Percentiles rank a stretch among this genome's conserved stretches.
phyloP scores from a whole-genome alignment of 2,329 filamentous ascomycete species.

The Graphilbum fragrans region DNA sequence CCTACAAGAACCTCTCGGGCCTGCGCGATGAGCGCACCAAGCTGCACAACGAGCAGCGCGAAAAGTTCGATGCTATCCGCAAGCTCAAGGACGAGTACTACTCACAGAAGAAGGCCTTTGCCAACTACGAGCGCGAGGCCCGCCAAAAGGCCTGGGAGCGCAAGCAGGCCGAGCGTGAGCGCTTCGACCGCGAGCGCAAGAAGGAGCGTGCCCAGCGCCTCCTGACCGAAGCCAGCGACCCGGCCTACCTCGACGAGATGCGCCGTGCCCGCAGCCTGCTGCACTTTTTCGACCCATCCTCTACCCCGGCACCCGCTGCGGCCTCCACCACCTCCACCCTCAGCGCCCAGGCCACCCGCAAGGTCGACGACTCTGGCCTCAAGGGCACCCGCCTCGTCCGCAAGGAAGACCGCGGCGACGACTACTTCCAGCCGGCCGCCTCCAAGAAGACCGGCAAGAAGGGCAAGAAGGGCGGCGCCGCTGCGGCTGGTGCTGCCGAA shows the following conservation, averaged over 20 bases:
- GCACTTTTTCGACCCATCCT: conserved; percentile 75
- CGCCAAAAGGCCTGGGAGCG: conserved; percentile 66
- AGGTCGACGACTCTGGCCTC: conserved; percentile 69
- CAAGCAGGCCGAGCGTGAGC: conserved; percentile 68
- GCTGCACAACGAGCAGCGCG: conserved; percentile 74
- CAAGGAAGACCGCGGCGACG: conserved; percentile 82
- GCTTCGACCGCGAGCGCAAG: conserved; percentile 57
- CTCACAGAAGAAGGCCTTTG: conserved; percentile 67
- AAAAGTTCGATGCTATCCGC: conserved; percentile 70
- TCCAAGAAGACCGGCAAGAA: conserved; percentile 72
- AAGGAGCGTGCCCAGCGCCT: conserved; percentile 65
- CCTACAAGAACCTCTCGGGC: conserved; percentile 74
- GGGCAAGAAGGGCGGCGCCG: conserved; percentile 57
- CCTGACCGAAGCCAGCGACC: conserved; percentile 71
- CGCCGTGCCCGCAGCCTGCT: conserved; percentile 78
- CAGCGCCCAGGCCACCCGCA: conserved; percentile 67
- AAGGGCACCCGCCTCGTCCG: conserved; percentile 75
- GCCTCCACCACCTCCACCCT: conserved; percentile 61
- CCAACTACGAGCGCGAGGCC: conserved; percentile 72
- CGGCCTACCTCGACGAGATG: conserved; percentile 88
- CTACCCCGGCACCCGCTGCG: conserved; percentile 40
- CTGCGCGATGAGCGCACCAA: conserved; percentile 79
- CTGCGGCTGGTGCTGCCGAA: conserved; percentile 31
- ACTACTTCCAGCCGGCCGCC: conserved; percentile 59
- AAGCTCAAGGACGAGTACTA: conserved; percentile 87